Conservation (phyloP, 768 basidiomycete species). For the Serendipita sp. region DNA sequence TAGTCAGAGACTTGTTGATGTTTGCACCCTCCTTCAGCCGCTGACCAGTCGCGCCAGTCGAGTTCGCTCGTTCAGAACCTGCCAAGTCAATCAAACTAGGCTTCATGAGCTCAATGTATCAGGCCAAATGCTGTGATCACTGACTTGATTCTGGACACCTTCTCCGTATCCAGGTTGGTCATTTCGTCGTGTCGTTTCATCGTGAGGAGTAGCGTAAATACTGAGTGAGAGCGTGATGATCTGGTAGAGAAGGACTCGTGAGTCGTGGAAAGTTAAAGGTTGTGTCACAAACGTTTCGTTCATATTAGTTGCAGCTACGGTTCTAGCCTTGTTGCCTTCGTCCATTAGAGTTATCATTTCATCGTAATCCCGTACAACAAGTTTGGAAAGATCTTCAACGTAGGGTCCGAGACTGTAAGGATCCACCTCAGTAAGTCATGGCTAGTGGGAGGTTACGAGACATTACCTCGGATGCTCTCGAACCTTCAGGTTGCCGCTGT, state of each 20-base stretch:
- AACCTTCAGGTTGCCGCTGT: constrained; percentile 87
- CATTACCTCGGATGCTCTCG: constrained; percentile 80
- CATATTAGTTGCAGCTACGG: constrained; percentile 98
- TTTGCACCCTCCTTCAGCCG: constrained; percentile 95
- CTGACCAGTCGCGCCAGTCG: constrained; percentile 92
- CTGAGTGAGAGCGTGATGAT: constrained; percentile 93
- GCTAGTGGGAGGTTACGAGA: not conserved
- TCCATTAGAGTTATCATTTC: constrained; percentile 99
- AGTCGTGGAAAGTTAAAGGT: not conserved
- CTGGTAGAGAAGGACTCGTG: constrained; percentile 25
- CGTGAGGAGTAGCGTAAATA: constrained; percentile 87
- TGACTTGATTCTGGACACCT: constrained; percentile 93
- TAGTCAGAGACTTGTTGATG: constrained; percentile 97
- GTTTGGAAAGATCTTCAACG: constrained; percentile 91
- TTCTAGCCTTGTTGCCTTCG: constrained; percentile 96
- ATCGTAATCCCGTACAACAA: constrained; percentile 78
- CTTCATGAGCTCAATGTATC: not conserved
- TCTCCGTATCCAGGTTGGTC: constrained; percentile 88
- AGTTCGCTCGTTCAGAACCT: constrained; percentile 92
- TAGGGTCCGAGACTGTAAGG: constrained; percentile 65
- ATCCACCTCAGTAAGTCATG: not conserved
- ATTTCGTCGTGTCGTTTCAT: constrained; percentile 77
- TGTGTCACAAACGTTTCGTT: constrained; percentile 75
- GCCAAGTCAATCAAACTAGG: constrained; percentile 87
- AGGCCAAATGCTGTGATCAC: constrained; percentile 15